Conservation (phyloP, 2,329 filamentous ascomycete species). For the Aspergillus floridensis region DNA sequence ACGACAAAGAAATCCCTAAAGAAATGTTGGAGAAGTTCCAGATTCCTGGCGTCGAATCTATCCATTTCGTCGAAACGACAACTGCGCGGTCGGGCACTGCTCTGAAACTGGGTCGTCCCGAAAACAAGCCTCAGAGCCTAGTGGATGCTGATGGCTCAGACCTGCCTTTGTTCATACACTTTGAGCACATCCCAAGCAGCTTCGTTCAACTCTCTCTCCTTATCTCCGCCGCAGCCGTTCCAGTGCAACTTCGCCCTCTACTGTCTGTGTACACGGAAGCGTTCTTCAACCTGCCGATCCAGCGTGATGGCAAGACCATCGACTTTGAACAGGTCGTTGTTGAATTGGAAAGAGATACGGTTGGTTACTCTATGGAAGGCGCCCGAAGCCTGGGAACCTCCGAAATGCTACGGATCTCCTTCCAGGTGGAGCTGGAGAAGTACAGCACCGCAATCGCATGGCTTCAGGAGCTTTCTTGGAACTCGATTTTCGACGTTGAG, state of each 20-base stretch:
- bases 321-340: slow-evolving; percentile 91
- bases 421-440: slow-evolving; percentile 85
- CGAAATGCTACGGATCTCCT: slow-evolving; percentile 76
- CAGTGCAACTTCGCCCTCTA: slow-evolving; percentile 79
- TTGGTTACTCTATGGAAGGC: slow-evolving; percentile 73
- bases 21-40: slow-evolving; percentile 77
- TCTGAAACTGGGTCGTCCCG: slow-evolving; percentile 62
- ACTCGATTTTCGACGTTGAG: slow-evolving; percentile 80
- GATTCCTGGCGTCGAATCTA: slow-evolving; percentile 82
- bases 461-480: slow-evolving; percentile 82
- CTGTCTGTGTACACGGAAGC: slow-evolving; percentile 82
- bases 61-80: slow-evolving; percentile 87
- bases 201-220: slow-evolving; percentile 85
- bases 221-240: slow-evolving; percentile 73
- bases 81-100: slow-evolving; percentile 82
- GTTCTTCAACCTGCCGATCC: slow-evolving; percentile 90
- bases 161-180: slow-evolving; percentile 89
- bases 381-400: slow-evolving; percentile 69
- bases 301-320: slow-evolving; percentile 69
- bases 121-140: slow-evolving; percentile 69
- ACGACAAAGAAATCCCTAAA: slow-evolving; percentile 80
- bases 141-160: slow-evolving; percentile 67
- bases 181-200: slow-evolving; percentile 88
- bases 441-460: slow-evolving; percentile 79
- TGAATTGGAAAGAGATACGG: slow-evolving; percentile 85